Base-by-base conservation (phyloP, 768 basidiomycete genomes). In the Boletus sp. region DNA sequence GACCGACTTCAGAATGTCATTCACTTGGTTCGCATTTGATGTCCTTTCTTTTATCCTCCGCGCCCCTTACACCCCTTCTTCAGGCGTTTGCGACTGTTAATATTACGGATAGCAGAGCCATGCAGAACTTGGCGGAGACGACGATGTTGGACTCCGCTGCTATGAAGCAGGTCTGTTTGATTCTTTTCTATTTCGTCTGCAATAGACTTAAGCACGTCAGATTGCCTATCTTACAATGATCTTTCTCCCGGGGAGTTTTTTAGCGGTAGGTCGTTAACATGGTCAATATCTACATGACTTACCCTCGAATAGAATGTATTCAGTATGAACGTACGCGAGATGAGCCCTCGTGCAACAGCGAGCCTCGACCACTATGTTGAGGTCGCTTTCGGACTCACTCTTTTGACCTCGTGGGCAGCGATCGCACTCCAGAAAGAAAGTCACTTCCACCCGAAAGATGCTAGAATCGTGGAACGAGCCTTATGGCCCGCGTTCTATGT, bases 21-120 rank as follows among this genome's bases (percentile, higher is more conserved):
- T 52, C 54, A 70, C 30, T 54, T 73, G 63, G 72, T 72, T 51
- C 35, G 71, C 33, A 39, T 23, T 25, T 10, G 14, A 10, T 30
- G 1, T 21, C 19, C 19, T 27, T 44, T 21, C 13, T 38, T 27
- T 34, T 46, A 2, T 46, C 19, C 6, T 46, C 15, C 32, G 19
- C 29, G 11, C 42, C 49, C 19, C 39, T 57, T 17, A 60, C 38
- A 11, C 7, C 7, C 9, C 13, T 51, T 40, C 33, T 29, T 14
- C 53, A 85, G 83, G 82, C 80, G 7, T 85, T 85, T 64, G 80
- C 79, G 50, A 78, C 72, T 43, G 79, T 84, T 4, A 84, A 79
- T 53, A 81, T 84, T 30, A 60, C 59, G 3, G 83, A 85, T 53
- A 82, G 78, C 62, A 74, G 65, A 53, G 71, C 72, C 10, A 83